Conservation (phyloP, 192 early-diverging fungal species). For the Geranomyces variabilis region DNA sequence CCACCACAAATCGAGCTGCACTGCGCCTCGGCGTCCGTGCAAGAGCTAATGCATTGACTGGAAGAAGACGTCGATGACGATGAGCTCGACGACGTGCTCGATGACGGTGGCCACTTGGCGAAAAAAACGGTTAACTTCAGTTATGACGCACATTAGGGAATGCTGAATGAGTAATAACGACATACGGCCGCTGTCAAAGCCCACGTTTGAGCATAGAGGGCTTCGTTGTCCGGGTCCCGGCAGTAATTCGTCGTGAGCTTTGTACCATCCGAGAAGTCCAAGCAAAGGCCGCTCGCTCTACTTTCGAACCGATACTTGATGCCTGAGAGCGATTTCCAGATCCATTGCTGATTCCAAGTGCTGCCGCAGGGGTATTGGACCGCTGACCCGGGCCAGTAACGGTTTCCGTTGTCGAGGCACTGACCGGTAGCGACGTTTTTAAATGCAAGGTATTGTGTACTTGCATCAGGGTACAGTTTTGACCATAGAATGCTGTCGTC, state of each 20-base stretch:
- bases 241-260: neutral
- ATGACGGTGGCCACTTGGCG: too few relatives aligned
- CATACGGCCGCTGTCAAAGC: neutral
- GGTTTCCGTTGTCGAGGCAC: neutral
- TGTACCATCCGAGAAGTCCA: neutral
- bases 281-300: neutral
- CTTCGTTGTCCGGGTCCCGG: neutral
- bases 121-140: neutral
- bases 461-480: neutral
- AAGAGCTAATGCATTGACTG: constrained; percentile 1
- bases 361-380: neutral
- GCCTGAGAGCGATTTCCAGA: neutral
- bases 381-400: neutral
- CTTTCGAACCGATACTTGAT: neutral
- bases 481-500: neutral
- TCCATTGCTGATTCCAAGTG: neutral
- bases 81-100: neutral
- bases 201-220: neutral
- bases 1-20: constrained; percentile 2
- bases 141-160: too few relatives aligned
- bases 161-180: neutral
- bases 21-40: neutral
- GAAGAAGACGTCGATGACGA: neutral
- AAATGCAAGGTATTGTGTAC: neutral
- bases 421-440: neutral